Conservation (phyloP, 1,284 basidiomycete genomes). For the Afroboletus lepidellus region DNA sequence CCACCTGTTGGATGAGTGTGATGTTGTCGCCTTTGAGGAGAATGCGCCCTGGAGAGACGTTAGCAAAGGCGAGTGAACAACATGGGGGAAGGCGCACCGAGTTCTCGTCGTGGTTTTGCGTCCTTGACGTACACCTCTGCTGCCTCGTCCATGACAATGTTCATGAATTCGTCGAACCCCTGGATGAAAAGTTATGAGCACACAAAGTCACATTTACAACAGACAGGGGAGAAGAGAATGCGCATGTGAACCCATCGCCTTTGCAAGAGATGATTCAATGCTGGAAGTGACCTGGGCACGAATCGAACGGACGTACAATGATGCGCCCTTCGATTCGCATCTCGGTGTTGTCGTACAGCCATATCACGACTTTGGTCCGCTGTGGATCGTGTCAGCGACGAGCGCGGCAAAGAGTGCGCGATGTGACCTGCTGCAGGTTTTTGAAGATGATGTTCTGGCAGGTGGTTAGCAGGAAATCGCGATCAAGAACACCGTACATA, state of each 20-base stretch:
- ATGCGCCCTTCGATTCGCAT: slow-evolving; percentile 97
- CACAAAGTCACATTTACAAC: background rate
- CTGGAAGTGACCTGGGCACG: slow-evolving; percentile 15
- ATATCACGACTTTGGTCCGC: slow-evolving; percentile 87
- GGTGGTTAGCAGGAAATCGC: slow-evolving; percentile 18
- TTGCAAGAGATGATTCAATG: slow-evolving; percentile 32
- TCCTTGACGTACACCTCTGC: slow-evolving; percentile 91
- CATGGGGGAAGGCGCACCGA: slow-evolving; percentile 48
- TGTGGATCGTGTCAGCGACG: slow-evolving; percentile 37
- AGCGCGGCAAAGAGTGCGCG: background rate
- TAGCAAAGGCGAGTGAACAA: background rate
- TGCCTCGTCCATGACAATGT: slow-evolving; percentile 95
- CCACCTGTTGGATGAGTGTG: slow-evolving; percentile 84
- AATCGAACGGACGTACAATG: slow-evolving; percentile 65
- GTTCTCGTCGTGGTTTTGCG: slow-evolving; percentile 76
- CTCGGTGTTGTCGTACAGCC: slow-evolving; percentile 97
- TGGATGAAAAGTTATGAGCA: slow-evolving; percentile 35
- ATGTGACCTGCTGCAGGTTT: slow-evolving; percentile 82
- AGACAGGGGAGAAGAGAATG: background rate
- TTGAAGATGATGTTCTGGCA: slow-evolving; percentile 97
- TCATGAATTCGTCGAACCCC: slow-evolving; percentile 99
- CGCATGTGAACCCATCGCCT: slow-evolving; percentile 22
- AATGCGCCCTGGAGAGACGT: slow-evolving; percentile 69
- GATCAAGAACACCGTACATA: slow-evolving; percentile 42
- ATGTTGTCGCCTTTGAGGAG: slow-evolving; percentile 96